phyloP scores from a whole-genome alignment of 352 stramenopile species.

The Chrysophaeum taylorii region DNA sequence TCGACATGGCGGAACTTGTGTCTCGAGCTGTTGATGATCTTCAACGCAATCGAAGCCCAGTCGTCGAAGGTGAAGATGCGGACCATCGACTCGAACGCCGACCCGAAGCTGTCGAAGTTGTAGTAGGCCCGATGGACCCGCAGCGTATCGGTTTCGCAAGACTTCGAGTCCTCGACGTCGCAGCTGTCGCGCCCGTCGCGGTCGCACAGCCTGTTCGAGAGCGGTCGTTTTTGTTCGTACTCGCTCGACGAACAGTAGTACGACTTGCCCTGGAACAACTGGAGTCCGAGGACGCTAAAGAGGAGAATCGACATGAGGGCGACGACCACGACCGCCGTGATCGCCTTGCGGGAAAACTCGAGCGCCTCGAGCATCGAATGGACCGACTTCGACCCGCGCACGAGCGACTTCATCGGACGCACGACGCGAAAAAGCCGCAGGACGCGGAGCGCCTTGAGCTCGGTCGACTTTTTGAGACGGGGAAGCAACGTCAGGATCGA shows the following conservation, averaged over 20 bases:
- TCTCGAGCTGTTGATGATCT: conserved; percentile 1
- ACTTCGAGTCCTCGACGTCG: no score
- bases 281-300: background rate
- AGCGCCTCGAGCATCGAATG: background rate
- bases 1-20: conserved; percentile 3
- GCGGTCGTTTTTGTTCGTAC: no score
- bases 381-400: background rate
- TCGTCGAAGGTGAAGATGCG: conserved; percentile 12
- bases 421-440: background rate
- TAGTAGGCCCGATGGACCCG: no score
- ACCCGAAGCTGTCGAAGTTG: conserved; percentile 10
- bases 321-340: background rate
- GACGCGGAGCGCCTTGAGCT: background rate
- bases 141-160: no score
- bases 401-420: conserved; percentile 6
- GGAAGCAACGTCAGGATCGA: no score
- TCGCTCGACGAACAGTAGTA: conserved; percentile 4
- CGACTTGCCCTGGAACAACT: background rate
- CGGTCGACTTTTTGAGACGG: no score
- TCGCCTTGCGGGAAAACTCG: background rate
- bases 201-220: no score
- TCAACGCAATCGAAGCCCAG: background rate
- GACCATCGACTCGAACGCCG: background rate
- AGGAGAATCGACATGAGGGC: background rate
- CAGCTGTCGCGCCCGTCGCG: no score